Evolutionary conservation across 192 early-diverging fungal species (phyloP).

Genomic region (Mortierella claussenii): DNA sequence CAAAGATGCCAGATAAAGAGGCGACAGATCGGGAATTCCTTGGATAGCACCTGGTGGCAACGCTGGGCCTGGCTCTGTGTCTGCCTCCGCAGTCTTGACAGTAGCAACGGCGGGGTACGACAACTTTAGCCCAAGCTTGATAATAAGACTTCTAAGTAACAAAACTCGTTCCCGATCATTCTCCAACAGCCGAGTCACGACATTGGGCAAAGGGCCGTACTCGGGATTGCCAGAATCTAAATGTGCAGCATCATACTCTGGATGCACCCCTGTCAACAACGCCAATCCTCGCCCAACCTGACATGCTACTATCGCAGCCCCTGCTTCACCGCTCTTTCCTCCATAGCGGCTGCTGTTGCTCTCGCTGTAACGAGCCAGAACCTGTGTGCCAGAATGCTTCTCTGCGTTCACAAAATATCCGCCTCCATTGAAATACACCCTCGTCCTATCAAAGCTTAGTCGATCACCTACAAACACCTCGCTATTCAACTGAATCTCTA

Average conservation of each 20-base stretch:
- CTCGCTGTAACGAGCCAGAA: conserved; percentile 51
- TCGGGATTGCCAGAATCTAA: conserved; percentile 60
- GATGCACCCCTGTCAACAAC: conserved; percentile 82
- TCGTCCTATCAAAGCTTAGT: conserved; percentile 11
- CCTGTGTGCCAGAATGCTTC: conserved; percentile 45
- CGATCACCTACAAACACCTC: conserved; percentile 6
- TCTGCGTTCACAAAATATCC: conserved; percentile 69
- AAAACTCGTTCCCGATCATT: conserved; percentile 62
- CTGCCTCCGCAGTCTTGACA: neutral
- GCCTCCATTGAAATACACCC: conserved; percentile 79
- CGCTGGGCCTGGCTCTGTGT: neutral
- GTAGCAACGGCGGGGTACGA: neutral
- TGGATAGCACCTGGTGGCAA: conserved; percentile 18
- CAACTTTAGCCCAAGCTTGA: conserved; percentile 72
- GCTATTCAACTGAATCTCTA: conserved; percentile 23
- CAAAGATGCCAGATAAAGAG: conserved; percentile 53
- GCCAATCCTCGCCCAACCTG: conserved; percentile 74
- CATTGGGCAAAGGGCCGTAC: conserved; percentile 60
- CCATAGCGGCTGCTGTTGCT: neutral
- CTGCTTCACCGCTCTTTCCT: neutral
- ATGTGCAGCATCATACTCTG: conserved; percentile 78
- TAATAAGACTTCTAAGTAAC: conserved; percentile 67
- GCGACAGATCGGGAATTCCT: conserved; percentile 53
- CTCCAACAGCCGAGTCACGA: conserved; percentile 59
- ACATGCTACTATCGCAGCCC: conserved; percentile 76